Evolutionary conservation across 495 filamentous ascomycete genomes (phyloP).

Genomic region (Neurospora sp.): DNA sequence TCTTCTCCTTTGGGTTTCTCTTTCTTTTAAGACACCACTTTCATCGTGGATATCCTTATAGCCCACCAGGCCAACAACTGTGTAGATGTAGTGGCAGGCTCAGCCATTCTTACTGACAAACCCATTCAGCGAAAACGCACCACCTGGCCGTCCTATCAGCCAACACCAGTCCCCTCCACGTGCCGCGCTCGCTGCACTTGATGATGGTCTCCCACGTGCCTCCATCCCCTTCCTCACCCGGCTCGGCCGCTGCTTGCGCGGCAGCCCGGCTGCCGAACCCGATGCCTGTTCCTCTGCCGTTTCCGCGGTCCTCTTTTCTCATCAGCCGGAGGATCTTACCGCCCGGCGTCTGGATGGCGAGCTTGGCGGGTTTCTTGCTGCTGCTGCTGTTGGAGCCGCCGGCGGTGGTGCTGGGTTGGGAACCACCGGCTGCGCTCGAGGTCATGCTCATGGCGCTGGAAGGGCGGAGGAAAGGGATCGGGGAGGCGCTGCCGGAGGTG

Average conservation of each 20-base stretch:
- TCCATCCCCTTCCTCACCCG: conserved; percentile 57
- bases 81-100: neutral
- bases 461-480: conserved; percentile 62
- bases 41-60: neutral
- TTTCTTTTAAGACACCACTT: neutral
- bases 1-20: neutral
- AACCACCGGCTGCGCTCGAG: conserved; percentile 47
- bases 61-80: too few species aligned
- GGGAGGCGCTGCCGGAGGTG: conserved; percentile 49
- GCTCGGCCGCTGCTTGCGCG: conserved; percentile 28
- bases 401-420: conserved; percentile 38
- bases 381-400: conserved; percentile 26
- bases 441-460: conserved; percentile 75
- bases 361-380: conserved; percentile 76
- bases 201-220: conserved; percentile 95
- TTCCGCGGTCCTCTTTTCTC: conserved; percentile 67
- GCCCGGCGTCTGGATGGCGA: conserved; percentile 90
- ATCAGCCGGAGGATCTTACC: conserved; percentile 89
- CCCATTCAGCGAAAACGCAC: conserved; percentile 99
- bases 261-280: conserved; percentile 29
- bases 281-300: conserved; percentile 25
- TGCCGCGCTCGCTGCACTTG: conserved; percentile 84
- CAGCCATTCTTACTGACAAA: conserved; percentile 31
- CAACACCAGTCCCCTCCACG: conserved; percentile 87
- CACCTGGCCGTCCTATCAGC: conserved; percentile 92